A percentile compares a stretch with the other conserved stretches of the same genome.
These are phyloP conservation scores for Erythrophleum ivorense DNA, from an alignment of 331 rosid genomes.

Conservation along the genomic window DNA sequence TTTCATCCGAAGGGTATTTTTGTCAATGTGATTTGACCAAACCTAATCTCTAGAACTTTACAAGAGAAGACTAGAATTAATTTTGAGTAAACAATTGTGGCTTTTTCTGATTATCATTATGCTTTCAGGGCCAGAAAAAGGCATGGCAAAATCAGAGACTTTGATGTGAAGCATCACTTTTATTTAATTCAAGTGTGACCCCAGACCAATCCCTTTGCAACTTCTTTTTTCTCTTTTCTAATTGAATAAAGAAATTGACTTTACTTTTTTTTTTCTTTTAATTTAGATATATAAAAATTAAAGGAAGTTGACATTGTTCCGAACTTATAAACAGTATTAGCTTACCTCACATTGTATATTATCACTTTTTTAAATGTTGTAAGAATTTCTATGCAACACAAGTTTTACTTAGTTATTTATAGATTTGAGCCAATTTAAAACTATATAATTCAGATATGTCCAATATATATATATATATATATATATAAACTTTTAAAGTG, in stretches of 20 bases:
- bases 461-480: too few relatives aligned
- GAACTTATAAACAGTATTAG: too few relatives aligned
- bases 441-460: too few relatives aligned
- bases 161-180: conserved; percentile 65
- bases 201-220: neutral
- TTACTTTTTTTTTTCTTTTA: too few relatives aligned
- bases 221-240: neutral
- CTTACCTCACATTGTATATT: too few relatives aligned
- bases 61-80: neutral
- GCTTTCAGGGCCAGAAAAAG: conserved; percentile 42
- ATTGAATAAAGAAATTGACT: neutral
- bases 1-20: conserved; percentile 39
- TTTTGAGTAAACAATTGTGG: neutral
- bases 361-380: too few relatives aligned
- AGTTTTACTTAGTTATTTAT: too few relatives aligned
- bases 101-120: conserved; percentile 49
- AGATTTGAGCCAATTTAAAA: too few relatives aligned
- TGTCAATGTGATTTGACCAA: conserved; percentile 34
- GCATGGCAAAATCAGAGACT: conserved; percentile 45
- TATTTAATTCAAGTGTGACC: conserved; percentile 33
- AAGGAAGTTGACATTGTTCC: too few relatives aligned
- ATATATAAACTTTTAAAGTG: too few relatives aligned
- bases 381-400: too few relatives aligned
- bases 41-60: conserved; percentile 18
- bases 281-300: too few relatives aligned